These are phyloP conservation scores for Bipolaris bicolor DNA, from an alignment of 2,329 filamentous ascomycete species.

Conservation along the genomic window DNA sequence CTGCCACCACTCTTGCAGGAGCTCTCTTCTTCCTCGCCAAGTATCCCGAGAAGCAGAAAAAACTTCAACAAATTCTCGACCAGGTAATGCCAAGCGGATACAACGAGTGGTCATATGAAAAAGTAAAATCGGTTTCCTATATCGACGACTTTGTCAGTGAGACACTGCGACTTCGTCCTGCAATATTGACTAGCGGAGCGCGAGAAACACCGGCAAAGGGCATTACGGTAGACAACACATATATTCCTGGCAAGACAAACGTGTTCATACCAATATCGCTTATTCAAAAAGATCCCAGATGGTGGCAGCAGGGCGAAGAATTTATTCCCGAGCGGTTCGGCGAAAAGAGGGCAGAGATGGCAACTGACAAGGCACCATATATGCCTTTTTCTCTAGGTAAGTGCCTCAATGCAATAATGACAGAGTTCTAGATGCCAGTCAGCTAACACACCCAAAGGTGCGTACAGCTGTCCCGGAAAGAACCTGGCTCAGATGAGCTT, in stretches of 20 bases:
- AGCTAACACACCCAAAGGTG: constrained; percentile 21
- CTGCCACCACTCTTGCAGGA: constrained; percentile 37
- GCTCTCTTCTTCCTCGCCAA: constrained; percentile 45
- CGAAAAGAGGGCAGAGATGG: constrained; percentile 23
- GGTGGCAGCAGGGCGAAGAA: constrained; percentile 18
- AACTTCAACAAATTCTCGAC: constrained; percentile 43
- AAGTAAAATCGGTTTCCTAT: constrained; percentile 34
- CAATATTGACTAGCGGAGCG: constrained; percentile 43
- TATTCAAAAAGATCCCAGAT: constrained; percentile 21
- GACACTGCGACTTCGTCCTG: constrained; percentile 49
- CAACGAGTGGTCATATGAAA: constrained; percentile 40
- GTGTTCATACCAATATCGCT: constrained; percentile 16
- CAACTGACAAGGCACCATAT: constrained; percentile 24
- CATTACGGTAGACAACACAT: constrained; percentile 28
- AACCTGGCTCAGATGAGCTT: constrained; percentile 25
- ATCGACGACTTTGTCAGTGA: constrained; percentile 45
- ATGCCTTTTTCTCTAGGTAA: constrained; percentile 24
- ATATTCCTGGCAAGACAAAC: constrained; percentile 22
- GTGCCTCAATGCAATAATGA: not conserved
- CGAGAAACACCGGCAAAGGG: constrained; percentile 50
- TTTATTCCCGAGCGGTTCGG: constrained; percentile 29
- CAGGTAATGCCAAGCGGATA: constrained; percentile 30
- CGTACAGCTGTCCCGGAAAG: constrained; percentile 26
- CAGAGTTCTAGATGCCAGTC: not conserved
- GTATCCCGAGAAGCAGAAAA: constrained; percentile 33